phyloP scores from a whole-genome alignment of 75 land plant genomes.

The Picea glauca region DNA sequence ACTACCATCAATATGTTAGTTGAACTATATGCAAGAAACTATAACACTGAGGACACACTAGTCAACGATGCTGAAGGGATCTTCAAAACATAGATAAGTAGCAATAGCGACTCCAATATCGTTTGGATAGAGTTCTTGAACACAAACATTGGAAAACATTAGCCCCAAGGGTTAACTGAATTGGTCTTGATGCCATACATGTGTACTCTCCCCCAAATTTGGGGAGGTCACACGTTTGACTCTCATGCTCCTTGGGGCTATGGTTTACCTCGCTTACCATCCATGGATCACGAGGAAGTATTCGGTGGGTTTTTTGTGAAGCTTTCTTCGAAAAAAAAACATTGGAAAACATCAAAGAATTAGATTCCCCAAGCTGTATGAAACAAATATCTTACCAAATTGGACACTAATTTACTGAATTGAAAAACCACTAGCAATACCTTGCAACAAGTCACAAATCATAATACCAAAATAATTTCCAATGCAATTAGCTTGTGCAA shows the following conservation, averaged over 20 bases:
- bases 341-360: background rate
- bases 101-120: background rate
- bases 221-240: too few species aligned
- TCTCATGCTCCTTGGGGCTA: too few species aligned
- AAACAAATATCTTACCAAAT: too few species aligned
- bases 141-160: too few species aligned
- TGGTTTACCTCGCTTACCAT: too few species aligned
- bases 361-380: background rate
- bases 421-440: background rate
- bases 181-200: too few species aligned
- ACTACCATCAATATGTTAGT: background rate
- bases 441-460: background rate
- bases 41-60: background rate
- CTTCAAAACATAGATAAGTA: background rate
- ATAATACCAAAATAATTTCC: background rate
- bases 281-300: too few species aligned
- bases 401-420: background rate
- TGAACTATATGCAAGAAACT: background rate
- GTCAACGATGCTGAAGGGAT: background rate
- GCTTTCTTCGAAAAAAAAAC: too few species aligned
- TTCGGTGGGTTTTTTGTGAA: too few species aligned
- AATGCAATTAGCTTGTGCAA: background rate
- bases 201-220: too few species aligned
- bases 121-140: background rate
- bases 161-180: too few species aligned